These are phyloP conservation scores for Cladophialophora immunda DNA, from an alignment of 2,329 filamentous ascomycete genomes.

Conservation along the genomic window DNA sequence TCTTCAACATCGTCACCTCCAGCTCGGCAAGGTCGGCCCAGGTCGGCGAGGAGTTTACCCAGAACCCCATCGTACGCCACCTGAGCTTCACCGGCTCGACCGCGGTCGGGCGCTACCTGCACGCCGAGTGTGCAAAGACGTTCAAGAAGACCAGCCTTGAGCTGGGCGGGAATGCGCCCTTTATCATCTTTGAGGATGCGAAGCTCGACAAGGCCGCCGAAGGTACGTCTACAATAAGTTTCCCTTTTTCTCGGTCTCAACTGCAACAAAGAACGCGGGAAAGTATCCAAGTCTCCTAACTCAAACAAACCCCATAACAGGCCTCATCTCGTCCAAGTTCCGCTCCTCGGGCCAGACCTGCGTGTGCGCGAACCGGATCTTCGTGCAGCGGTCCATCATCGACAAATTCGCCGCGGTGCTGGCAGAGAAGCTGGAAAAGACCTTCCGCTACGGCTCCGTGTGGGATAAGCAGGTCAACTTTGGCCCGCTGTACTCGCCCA, in stretches of 20 bases:
- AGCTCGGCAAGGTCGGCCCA: slow-evolving; percentile 75
- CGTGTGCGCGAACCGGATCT: slow-evolving; percentile 87
- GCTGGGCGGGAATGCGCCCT: slow-evolving; percentile 53
- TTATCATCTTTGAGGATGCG: slow-evolving; percentile 53
- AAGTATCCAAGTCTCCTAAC: no score
- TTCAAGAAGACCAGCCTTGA: slow-evolving; percentile 56
- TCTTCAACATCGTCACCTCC: slow-evolving; percentile 54
- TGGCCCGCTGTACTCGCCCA: slow-evolving; percentile 83
- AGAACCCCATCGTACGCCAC: slow-evolving; percentile 42
- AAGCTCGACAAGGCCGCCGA: slow-evolving; percentile 45
- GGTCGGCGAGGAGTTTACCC: slow-evolving; percentile 64
- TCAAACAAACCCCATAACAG: no score
- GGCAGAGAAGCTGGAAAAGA: slow-evolving; percentile 58
- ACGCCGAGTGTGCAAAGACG: slow-evolving; percentile 41
- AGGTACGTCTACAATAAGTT: slow-evolving; percentile 14
- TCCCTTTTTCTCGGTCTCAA: background rate
- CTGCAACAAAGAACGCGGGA: no score
- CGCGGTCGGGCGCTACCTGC: slow-evolving; percentile 56
- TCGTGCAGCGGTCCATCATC: slow-evolving; percentile 83
- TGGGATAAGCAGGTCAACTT: slow-evolving; percentile 77
- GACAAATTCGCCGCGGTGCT: slow-evolving; percentile 82
- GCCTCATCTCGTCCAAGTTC: slow-evolving; percentile 34
- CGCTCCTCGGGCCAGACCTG: slow-evolving; percentile 82
- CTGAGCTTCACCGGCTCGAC: slow-evolving; percentile 46
- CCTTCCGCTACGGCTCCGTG: slow-evolving; percentile 78